A percentile compares a stretch with the other conserved stretches of the same genome.
phyloP scores from a whole-genome alignment of 768 basidiomycete species.

The Tulasnella sp. region DNA sequence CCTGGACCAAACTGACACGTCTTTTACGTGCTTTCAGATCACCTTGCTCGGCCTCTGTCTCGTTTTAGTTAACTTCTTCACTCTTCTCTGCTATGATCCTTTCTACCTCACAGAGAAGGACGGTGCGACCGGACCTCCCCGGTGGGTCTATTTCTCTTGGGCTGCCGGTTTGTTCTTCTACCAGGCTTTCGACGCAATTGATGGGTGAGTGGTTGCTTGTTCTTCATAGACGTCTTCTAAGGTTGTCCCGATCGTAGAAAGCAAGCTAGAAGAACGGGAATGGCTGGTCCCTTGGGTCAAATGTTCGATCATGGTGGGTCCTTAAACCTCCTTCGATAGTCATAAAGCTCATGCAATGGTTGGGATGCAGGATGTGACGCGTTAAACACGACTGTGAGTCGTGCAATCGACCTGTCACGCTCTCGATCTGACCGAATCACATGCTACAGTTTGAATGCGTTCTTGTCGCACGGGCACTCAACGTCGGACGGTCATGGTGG shows the following conservation, averaged over 20 bases:
- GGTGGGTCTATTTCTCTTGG: conserved; percentile 91
- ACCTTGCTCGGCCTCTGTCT: conserved; percentile 74
- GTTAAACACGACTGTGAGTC: conserved; percentile 76
- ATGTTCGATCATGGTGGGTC: conserved; percentile 74
- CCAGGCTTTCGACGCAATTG: conserved; percentile 79
- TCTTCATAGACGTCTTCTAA: conserved; percentile 1
- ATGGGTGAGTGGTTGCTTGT: conserved; percentile 43
- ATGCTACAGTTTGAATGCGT: conserved; percentile 65
- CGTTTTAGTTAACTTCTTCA: conserved; percentile 72
- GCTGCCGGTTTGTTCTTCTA: conserved; percentile 81
- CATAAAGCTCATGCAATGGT: background rate
- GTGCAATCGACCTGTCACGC: background rate
- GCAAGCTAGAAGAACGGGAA: conserved; percentile 88
- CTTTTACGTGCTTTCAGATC: conserved; percentile 48
- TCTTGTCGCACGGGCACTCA: conserved; percentile 70
- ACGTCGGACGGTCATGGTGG: conserved; percentile 94
- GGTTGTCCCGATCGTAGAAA: conserved; percentile 49
- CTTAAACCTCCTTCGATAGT: background rate
- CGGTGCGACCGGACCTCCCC: conserved; percentile 48
- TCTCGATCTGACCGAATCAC: conserved; percentile 2
- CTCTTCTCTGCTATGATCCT: conserved; percentile 76
- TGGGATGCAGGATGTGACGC: conserved; percentile 64
- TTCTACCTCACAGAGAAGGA: conserved; percentile 56
- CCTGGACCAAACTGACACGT: background rate
- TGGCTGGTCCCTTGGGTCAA: conserved; percentile 95